Base-by-base conservation (phyloP, 345 rosid species). In the Triadica sebifera region DNA sequence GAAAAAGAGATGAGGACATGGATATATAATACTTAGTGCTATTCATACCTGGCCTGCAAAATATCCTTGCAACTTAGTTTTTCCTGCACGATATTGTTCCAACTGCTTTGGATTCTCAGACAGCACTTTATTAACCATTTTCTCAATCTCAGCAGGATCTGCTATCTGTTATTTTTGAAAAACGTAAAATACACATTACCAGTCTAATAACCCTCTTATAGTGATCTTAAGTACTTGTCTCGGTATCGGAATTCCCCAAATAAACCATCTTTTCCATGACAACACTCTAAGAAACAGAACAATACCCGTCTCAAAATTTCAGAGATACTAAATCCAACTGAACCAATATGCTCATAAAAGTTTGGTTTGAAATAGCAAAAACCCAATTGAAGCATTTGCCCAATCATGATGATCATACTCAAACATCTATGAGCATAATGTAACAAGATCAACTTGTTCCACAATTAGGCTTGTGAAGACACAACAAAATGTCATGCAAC, bases 11-110 rank as follows among this genome's bases (percentile, higher is more conserved):
- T 22, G 5, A 46, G 9, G 63, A 34, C 13, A 34, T 43, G 8
- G 22, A 43, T 0, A 22, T 4, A 4, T 62, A 13, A 49, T 39
- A 25, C 5, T 3, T 55, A 34, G 39, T 16, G 12, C 53, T 0
- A 43, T 20, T 46, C 45, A 53, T 86, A 92, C 97, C 95, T 90
- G 95, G 78, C 97, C 97, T 39, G 95, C 90, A 79, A 94, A 94
- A 83, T n/a, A 92, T 67, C 97, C 97, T 70, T 92, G 90, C 66
- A 94, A 84, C 83, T 92, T 92, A n/a, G 95, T 92, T 87, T 85
- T 94, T 56, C 98, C 97, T 2, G 85, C 88, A 12, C 89, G 93
- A 68, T 89, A 94, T 77, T 89, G 97, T 85, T 86, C 89, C 49
- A 92, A 86, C 84, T 92, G 98, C 88, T 90, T 92, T 12, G 90